phyloP scores from a whole-genome alignment of 805 yeast species.

The Candida ipomoeae region DNA sequence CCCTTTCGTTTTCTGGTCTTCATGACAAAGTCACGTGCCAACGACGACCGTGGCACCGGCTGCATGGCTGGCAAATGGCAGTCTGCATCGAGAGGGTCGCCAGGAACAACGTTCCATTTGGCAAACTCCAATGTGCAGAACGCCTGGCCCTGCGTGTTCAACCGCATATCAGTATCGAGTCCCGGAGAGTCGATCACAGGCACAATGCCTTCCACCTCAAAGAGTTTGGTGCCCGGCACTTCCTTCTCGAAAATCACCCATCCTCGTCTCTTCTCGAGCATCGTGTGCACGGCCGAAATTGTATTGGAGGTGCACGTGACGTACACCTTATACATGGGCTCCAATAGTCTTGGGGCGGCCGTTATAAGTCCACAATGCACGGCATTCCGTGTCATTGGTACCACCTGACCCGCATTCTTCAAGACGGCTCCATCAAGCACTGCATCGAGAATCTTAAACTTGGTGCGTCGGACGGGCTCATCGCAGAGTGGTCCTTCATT shows the following conservation, averaged over 20 bases:
- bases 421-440: slow-evolving; percentile 45
- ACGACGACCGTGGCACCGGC: slow-evolving; percentile 64
- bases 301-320: slow-evolving; percentile 51
- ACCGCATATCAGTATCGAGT: slow-evolving; percentile 77
- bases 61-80: slow-evolving; percentile 62
- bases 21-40: slow-evolving; percentile 84
- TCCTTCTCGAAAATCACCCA: slow-evolving; percentile 41
- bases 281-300: slow-evolving; percentile 43
- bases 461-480: slow-evolving; percentile 67
- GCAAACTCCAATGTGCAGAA: slow-evolving; percentile 61
- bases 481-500: slow-evolving; percentile 92
- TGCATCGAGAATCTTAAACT: slow-evolving; percentile 66
- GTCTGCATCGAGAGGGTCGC: slow-evolving; percentile 78
- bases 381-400: slow-evolving; percentile 80
- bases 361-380: slow-evolving; percentile 76
- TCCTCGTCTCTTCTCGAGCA: slow-evolving; percentile 70
- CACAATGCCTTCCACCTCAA: slow-evolving; percentile 54
- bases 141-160: slow-evolving; percentile 76
- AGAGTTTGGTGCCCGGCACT: slow-evolving; percentile 71
- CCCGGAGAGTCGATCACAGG: slow-evolving; percentile 94
- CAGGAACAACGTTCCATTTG: slow-evolving; percentile 79
- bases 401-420: slow-evolving; percentile 63
- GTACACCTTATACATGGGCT: slow-evolving; percentile 68
- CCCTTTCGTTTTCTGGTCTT: slow-evolving; percentile 91
- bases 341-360: slow-evolving; percentile 74